Evolutionary conservation across 768 basidiomycete genomes (phyloP).

Genomic region (Suillus tomentosus): DNA sequence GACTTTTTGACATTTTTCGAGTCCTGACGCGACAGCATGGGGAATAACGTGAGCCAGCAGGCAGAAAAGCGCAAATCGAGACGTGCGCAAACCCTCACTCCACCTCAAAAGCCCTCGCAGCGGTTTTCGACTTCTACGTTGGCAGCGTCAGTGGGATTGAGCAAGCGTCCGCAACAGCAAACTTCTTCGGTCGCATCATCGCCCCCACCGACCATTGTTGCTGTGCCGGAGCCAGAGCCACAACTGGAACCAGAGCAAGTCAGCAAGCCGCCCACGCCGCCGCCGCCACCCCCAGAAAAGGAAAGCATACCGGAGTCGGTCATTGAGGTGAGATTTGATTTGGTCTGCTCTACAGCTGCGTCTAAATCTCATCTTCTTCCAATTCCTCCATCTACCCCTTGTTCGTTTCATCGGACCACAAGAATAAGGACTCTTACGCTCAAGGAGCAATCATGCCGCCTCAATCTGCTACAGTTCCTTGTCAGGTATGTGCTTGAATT

Average conservation of each 20-base stretch:
- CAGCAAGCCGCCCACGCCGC: conserved; percentile 14
- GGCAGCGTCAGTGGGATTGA: conserved; percentile 21
- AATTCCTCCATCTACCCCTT: conserved; percentile 10
- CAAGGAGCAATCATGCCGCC: conserved; percentile 29
- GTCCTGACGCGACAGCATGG: conserved; percentile 21
- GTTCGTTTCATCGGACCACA: conserved; percentile 5
- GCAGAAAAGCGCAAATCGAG: conserved; percentile 26
- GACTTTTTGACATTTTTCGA: neutral
- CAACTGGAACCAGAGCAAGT: conserved; percentile 15
- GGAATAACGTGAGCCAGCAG: conserved; percentile 28
- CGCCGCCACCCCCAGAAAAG: conserved; percentile 18
- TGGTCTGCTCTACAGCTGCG: conserved; percentile 13
- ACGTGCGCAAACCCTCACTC: conserved; percentile 27
- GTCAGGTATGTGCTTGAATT: conserved; percentile 39
- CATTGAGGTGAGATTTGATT: conserved; percentile 19
- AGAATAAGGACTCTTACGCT: conserved; percentile 20
- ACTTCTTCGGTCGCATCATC: conserved; percentile 18
- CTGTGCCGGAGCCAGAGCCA: conserved; percentile 20
- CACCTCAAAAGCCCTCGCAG: conserved; percentile 29
- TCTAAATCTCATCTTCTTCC: conserved; percentile 8
- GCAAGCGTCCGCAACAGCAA: conserved; percentile 33
- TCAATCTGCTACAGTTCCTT: conserved; percentile 43
- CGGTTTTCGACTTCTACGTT: conserved; percentile 17
- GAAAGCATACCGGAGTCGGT: conserved; percentile 31
- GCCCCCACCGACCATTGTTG: conserved; percentile 1